Conservation (phyloP, 2,329 filamentous ascomycete species). For the Cytospora piceicola region DNA sequence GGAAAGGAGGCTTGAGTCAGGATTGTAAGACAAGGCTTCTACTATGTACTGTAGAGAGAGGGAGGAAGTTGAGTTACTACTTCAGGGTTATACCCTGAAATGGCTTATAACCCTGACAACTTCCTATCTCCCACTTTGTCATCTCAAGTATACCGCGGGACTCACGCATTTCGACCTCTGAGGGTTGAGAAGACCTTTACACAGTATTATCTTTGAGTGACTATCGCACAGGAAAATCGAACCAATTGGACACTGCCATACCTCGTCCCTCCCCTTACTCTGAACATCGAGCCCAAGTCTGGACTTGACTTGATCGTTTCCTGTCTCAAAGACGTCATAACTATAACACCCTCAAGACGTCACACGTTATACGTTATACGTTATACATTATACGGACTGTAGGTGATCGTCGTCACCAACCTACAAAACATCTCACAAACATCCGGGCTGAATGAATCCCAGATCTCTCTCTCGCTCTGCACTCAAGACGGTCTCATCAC, state of each 20-base stretch:
- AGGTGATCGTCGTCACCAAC: neutral
- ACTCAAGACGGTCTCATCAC: slow-evolving; percentile 16
- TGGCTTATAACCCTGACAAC: neutral
- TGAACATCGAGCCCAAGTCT: no score
- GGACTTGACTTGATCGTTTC: neutral
- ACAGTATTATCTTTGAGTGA: neutral
- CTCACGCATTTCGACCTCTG: no score
- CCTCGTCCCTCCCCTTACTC: no score
- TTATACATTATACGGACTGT: neutral
- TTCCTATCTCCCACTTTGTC: no score
- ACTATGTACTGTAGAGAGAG: neutral
- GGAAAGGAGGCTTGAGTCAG: neutral
- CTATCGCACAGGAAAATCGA: neutral
- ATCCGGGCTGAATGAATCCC: slow-evolving; percentile 15
- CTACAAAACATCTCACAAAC: neutral
- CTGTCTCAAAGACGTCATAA: neutral
- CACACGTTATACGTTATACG: neutral
- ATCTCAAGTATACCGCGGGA: no score
- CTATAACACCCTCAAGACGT: neutral
- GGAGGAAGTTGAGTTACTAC: neutral
- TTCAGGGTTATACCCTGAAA: neutral
- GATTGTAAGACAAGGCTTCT: neutral
- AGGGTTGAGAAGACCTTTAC: no score
- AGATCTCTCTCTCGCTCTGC: slow-evolving; percentile 16
- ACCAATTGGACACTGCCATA: neutral